Conservation (phyloP, 495 filamentous ascomycete species). For the Neurospora tetraspora region DNA sequence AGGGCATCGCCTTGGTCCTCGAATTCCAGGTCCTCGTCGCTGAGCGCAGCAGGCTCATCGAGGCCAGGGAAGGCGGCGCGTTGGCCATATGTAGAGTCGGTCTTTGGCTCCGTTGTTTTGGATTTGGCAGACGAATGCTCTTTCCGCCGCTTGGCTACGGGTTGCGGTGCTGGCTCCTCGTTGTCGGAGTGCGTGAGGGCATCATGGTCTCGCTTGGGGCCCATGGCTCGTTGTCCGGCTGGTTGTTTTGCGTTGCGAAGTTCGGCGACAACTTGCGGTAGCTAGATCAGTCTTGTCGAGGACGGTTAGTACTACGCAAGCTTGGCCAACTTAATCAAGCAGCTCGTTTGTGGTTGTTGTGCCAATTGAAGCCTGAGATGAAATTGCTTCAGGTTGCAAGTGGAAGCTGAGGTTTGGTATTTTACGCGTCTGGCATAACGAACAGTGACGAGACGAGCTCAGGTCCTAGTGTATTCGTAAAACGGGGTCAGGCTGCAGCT, state of each 20-base stretch:
- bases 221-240: slow-evolving; percentile 10
- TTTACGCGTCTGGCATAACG: background rate
- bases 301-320: background rate
- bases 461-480: background rate
- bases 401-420: background rate
- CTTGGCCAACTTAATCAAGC: background rate
- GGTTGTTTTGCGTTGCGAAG: background rate
- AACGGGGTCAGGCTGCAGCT: background rate
- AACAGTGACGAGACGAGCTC: background rate
- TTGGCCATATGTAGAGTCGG: slow-evolving; percentile 64
- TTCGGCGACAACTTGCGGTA: background rate
- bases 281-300: background rate
- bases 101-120: slow-evolving; percentile 18
- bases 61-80: slow-evolving; percentile 66
- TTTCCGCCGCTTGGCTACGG: slow-evolving; percentile 23
- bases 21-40: slow-evolving; percentile 42
- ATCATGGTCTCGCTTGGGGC: slow-evolving; percentile 18
- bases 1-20: slow-evolving; percentile 54
- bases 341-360: background rate
- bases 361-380: background rate
- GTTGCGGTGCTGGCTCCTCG: slow-evolving; percentile 1
- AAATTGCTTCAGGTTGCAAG: background rate
- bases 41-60: slow-evolving; percentile 33
- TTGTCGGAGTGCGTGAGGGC: slow-evolving; percentile 2
- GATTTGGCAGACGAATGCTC: slow-evolving; percentile 10